phyloP scores from a whole-genome alignment of 805 yeast genomes.

The Metahyphopichia silvanorum region DNA sequence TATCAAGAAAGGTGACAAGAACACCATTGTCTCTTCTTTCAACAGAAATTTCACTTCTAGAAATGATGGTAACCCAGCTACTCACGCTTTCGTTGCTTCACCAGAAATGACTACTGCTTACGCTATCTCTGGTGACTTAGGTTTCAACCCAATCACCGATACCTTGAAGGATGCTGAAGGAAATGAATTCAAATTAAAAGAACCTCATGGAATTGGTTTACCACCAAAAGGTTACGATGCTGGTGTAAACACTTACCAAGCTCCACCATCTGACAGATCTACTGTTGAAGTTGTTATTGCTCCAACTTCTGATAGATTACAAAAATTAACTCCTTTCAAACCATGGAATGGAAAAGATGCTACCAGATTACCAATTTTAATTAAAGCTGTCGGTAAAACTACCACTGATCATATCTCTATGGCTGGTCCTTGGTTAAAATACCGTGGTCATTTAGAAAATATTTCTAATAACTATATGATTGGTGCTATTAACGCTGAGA shows the following conservation, averaged over 20 bases:
- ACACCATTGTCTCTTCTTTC: conserved; percentile 95
- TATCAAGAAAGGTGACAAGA: conserved; percentile 89
- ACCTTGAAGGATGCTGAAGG: conserved; percentile 85
- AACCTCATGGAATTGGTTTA: conserved; percentile 88
- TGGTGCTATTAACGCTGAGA: conserved; percentile 98
- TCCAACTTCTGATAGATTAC: conserved; percentile 95
- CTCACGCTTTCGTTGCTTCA: conserved; percentile 95
- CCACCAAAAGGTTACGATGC: conserved; percentile 88
- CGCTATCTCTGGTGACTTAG: conserved; percentile 93
- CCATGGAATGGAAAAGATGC: conserved; percentile 98
- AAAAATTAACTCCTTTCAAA: conserved; percentile 87
- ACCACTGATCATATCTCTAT: conserved; percentile 99
- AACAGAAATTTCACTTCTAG: conserved; percentile 98
- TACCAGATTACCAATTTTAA: conserved; percentile 82
- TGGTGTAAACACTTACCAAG: conserved; percentile 95
- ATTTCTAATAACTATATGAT: conserved; percentile 99
- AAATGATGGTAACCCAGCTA: conserved; percentile 97
- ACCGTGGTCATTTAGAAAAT: conserved; percentile 99
- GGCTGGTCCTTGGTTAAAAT: conserved; percentile 99
- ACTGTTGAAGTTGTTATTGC: conserved; percentile 70
- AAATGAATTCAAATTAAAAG: conserved; percentile 80
- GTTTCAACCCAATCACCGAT: conserved; percentile 94
- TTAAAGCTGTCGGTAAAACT: conserved; percentile 96
- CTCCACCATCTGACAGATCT: conserved; percentile 88
- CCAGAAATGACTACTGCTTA: conserved; percentile 96